These are phyloP conservation scores for Cornus kousa DNA, from an alignment of 148 eudicot species.

Conservation along the genomic window DNA sequence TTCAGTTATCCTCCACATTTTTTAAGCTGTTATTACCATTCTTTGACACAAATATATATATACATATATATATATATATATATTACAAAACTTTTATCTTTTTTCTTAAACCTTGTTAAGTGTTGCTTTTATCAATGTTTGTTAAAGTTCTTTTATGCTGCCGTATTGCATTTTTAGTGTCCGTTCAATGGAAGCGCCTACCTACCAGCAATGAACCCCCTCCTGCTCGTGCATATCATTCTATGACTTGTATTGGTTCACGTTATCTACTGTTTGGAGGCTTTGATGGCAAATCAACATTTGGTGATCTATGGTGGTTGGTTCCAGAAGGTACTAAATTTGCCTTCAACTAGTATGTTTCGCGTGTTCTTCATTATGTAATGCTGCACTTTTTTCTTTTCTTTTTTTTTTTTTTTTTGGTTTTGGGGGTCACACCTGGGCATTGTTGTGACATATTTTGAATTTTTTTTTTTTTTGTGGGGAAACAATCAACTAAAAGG, in stretches of 20 bases:
- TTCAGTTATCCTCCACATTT: no score
- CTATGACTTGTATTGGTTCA: slow-evolving; percentile 71
- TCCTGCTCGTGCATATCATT: slow-evolving; percentile 86
- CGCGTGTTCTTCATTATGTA: not conserved
- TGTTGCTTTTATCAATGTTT: not conserved
- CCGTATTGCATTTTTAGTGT: slow-evolving; percentile 41
- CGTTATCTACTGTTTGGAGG: slow-evolving; percentile 90
- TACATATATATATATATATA: no score
- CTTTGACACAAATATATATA: not conserved
- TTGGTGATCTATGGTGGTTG: slow-evolving; percentile 98
- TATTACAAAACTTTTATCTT: not conserved
- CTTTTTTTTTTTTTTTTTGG: no score
- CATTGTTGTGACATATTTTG: not conserved
- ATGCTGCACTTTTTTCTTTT: no score
- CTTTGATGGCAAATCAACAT: slow-evolving; percentile 94
- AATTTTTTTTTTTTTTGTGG: no score
- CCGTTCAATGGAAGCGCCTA: slow-evolving; percentile 86
- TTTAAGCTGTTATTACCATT: not conserved
- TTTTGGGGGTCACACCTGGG: not conserved
- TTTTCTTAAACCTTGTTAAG: not conserved
- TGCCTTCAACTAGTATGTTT: slow-evolving; percentile 8
- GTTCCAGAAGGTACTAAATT: slow-evolving; percentile 87
- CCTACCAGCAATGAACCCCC: slow-evolving; percentile 77
- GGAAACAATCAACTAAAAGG: not conserved
- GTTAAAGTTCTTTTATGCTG: not conserved